Evolutionary conservation across 352 stramenopile species (phyloP).

Genomic region (Thraustochytrium striatum): DNA sequence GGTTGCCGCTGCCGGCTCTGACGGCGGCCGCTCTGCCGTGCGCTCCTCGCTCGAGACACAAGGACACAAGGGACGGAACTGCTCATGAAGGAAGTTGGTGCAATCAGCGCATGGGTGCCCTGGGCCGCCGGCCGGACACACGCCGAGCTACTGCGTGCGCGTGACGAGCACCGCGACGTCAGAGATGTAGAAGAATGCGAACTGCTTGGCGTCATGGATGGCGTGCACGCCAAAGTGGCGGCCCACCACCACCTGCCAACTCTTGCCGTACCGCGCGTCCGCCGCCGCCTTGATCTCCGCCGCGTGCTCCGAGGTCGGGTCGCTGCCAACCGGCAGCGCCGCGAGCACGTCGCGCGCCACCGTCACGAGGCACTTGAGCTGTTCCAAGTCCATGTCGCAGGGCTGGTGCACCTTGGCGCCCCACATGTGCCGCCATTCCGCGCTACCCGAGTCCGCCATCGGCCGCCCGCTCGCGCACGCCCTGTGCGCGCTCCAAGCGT

Average conservation of each 20-base stretch:
- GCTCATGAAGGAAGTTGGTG: no score
- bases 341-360: slow-evolving; percentile 23
- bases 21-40: no score
- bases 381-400: slow-evolving; percentile 45
- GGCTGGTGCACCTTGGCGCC: slow-evolving; percentile 32
- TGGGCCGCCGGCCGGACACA: no score
- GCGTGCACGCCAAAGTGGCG: slow-evolving; percentile 37
- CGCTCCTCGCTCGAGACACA: no score
- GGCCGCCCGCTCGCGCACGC: neutral
- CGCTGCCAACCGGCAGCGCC: slow-evolving; percentile 10
- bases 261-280: slow-evolving; percentile 14
- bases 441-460: neutral
- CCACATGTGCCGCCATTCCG: slow-evolving; percentile 45
- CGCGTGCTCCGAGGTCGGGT: slow-evolving; percentile 22
- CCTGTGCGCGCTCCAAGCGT: neutral
- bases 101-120: no score
- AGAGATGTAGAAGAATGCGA: slow-evolving; percentile 39
- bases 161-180: slow-evolving; percentile 16
- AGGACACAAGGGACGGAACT: no score
- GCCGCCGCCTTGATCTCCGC: slow-evolving; percentile 38
- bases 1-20: no score
- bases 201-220: slow-evolving; percentile 44
- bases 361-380: slow-evolving; percentile 18
- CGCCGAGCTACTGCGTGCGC: slow-evolving; percentile 43
- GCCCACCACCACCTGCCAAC: slow-evolving; percentile 39